Evolutionary conservation across 805 yeast genomes (phyloP).

Genomic region (Candida coleopterorum): DNA sequence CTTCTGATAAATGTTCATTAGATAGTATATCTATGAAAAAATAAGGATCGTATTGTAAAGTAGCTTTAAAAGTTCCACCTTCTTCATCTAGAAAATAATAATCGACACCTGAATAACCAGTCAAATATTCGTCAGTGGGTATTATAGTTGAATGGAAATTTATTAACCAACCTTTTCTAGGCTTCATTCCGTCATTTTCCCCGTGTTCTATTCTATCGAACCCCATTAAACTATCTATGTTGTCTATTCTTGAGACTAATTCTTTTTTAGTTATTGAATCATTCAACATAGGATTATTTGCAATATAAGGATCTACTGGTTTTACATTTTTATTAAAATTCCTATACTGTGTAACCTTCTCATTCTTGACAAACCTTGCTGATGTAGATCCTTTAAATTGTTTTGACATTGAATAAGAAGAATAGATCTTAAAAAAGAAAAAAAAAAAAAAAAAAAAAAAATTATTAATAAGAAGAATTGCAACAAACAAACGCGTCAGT

Average conservation of each 20-base stretch:
- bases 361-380: slow-evolving; percentile 49
- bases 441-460: not conserved
- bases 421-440: not conserved
- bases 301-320: slow-evolving; percentile 19
- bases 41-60: slow-evolving; percentile 82
- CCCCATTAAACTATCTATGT: slow-evolving; percentile 80
- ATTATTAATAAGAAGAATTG: too few species aligned
- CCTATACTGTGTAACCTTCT: slow-evolving; percentile 12
- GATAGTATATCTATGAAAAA: slow-evolving; percentile 66
- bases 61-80: slow-evolving; percentile 91
- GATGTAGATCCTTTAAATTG: slow-evolving; percentile 44
- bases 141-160: slow-evolving; percentile 89
- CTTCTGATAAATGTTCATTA: slow-evolving; percentile 56
- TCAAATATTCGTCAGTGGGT: slow-evolving; percentile 49
- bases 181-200: slow-evolving; percentile 43
- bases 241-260: slow-evolving; percentile 56
- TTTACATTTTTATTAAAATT: slow-evolving; percentile 9
- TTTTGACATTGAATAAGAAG: slow-evolving; percentile 1
- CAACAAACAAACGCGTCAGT: slow-evolving; percentile 3
- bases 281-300: slow-evolving; percentile 32
- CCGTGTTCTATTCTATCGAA: slow-evolving; percentile 76
- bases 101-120: slow-evolving; percentile 88
- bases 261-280: slow-evolving; percentile 44
- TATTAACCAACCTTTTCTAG: slow-evolving; percentile 80
- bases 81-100: slow-evolving; percentile 93